Evolutionary conservation across 768 basidiomycete genomes (phyloP).

Genomic region (Mycena rebaudengoi): DNA sequence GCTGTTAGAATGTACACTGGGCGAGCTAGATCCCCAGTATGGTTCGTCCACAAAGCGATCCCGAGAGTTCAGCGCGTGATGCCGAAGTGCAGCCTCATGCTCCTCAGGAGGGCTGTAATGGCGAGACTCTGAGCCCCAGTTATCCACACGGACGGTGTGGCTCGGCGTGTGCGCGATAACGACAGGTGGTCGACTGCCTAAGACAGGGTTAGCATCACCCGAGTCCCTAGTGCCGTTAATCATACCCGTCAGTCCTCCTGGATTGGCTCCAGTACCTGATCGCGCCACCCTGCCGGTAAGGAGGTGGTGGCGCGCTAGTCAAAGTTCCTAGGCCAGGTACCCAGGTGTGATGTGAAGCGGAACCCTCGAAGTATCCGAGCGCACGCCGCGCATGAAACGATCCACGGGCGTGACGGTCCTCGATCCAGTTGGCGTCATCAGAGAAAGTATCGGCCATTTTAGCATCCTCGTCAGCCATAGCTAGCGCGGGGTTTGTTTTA

Average conservation of each 20-base stretch:
- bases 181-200: too few species aligned
- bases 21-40: background rate
- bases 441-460: too few species aligned
- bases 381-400: background rate
- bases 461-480: too few species aligned
- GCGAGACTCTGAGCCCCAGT: background rate
- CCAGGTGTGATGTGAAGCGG: background rate
- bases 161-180: too few species aligned
- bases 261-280: too few species aligned
- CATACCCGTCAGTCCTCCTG: too few species aligned
- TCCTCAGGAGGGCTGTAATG: background rate
- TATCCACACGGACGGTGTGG: background rate
- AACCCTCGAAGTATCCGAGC: background rate
- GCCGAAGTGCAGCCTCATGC: background rate
- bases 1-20: background rate
- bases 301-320: too few species aligned
- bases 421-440: conserved; percentile 26
- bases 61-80: background rate
- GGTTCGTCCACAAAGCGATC: background rate
- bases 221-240: too few species aligned
- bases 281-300: too few species aligned
- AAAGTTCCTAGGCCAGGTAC: background rate
- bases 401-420: background rate
- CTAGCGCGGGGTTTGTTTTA: too few species aligned
- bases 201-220: too few species aligned